Base-by-base conservation (phyloP, 306 rosid genomes). In the Cicer cuneatum region DNA sequence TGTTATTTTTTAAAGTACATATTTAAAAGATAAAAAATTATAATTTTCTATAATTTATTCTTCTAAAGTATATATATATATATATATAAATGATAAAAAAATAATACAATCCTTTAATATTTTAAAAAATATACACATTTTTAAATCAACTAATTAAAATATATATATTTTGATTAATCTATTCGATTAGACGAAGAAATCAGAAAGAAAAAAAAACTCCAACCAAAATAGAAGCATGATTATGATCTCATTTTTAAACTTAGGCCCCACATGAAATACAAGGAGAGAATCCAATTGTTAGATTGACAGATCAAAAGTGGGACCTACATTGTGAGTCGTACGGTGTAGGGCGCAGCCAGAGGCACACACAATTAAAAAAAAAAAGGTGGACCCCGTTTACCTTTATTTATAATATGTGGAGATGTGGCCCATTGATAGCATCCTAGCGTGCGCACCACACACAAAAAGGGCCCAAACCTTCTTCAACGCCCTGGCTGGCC, bases 401-500 rank as follows among this genome's bases (percentile, higher is more conserved):
- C 41, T 59, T 29, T 59, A 29, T 14, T 21, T 21, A 21, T 1
- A 21, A 21, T 11, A 39, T 14, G 66, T 46, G n/a, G 46, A 53
- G 29, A 8, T 14, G 45, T 60, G 77, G 76, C 52, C 81, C 84
- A 59, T 29, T 12, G 53, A 2, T 65, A 49, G 58, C 75, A 72
- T 54, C 56, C 52, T 74, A 80, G 68, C 73, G 81, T 81, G 81
- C 81, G 78, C 84, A 69, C 73, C 74, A 74, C 80, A 69, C 70
- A 62, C 12, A 5, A 1, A 29, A 11, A 12, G 49, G 80, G 76
- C 15, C 83, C 83, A 79, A 66, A 43, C 70, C 13, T 18, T 54
- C 12, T 65, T 60, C 38, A 38, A 59, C 48, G 47, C 53, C 66
- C 35, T 71, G 67, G 49, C 16, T 71, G 83, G 70, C 60, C 79